phyloP scores from a whole-genome alignment of 495 filamentous ascomycete species.

The Aspergillus wentii region DNA sequence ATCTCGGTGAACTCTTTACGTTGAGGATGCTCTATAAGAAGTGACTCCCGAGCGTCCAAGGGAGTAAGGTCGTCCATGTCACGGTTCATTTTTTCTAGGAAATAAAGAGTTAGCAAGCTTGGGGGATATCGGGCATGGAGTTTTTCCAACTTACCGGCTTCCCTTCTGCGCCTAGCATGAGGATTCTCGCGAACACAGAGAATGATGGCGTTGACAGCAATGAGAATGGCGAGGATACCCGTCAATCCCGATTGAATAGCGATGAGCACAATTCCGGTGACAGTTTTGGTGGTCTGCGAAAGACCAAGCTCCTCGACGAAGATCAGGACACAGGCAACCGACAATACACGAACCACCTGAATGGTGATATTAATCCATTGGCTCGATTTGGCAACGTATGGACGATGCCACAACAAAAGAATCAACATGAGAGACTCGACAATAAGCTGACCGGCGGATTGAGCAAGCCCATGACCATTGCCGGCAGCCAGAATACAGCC shows the following conservation, averaged over 20 bases:
- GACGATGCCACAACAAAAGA: slow-evolving; percentile 77
- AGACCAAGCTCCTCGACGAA: slow-evolving; percentile 94
- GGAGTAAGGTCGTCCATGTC: slow-evolving; percentile 86
- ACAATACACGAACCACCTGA: slow-evolving; percentile 89
- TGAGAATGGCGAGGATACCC: slow-evolving; percentile 78
- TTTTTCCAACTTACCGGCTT: slow-evolving; percentile 61
- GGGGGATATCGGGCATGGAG: neutral
- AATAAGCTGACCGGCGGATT: slow-evolving; percentile 72
- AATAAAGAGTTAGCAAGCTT: neutral
- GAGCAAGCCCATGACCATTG: slow-evolving; percentile 79
- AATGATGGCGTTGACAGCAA: slow-evolving; percentile 83
- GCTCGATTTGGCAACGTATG: slow-evolving; percentile 77
- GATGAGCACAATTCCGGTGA: slow-evolving; percentile 85
- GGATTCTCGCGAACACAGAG: slow-evolving; percentile 82
- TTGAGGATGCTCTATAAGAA: slow-evolving; percentile 59
- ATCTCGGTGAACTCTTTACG: slow-evolving; percentile 37
- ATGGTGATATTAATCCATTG: slow-evolving; percentile 94
- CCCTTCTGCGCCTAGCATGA: slow-evolving; percentile 77
- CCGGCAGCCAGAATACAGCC: slow-evolving; percentile 82
- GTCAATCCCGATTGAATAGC: slow-evolving; percentile 84
- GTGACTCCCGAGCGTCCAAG: slow-evolving; percentile 83
- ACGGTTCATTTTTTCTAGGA: slow-evolving; percentile 70
- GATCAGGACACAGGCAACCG: slow-evolving; percentile 81
- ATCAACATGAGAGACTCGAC: slow-evolving; percentile 68
- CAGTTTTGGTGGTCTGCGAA: slow-evolving; percentile 89